These are phyloP conservation scores for Tylopilus sp. DNA, from an alignment of 1,284 basidiomycete genomes.

Conservation along the genomic window DNA sequence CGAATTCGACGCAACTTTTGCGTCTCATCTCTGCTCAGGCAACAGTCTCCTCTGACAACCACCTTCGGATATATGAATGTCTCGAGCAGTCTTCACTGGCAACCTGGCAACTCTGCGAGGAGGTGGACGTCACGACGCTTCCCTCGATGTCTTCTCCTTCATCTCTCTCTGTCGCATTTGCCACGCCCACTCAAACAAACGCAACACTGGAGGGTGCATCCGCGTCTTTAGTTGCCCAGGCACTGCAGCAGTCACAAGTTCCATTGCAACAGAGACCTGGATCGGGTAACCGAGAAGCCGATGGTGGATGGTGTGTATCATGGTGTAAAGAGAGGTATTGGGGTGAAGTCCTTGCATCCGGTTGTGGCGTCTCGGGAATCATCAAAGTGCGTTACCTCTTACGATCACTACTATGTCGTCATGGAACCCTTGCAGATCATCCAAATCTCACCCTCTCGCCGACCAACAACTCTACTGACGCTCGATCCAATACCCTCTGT, in stretches of 20 bases:
- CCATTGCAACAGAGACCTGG: slow-evolving; percentile 47
- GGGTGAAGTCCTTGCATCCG: slow-evolving; percentile 82
- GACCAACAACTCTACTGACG: slow-evolving; percentile 41
- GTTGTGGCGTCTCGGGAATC: slow-evolving; percentile 65
- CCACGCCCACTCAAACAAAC: slow-evolving; percentile 66
- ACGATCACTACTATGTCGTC: not conserved
- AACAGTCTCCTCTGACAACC: slow-evolving; percentile 81
- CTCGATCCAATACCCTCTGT: slow-evolving; percentile 40
- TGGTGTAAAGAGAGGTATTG: slow-evolving; percentile 95
- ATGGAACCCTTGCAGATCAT: slow-evolving; percentile 44
- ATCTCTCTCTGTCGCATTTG: slow-evolving; percentile 48
- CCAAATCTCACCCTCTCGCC: slow-evolving; percentile 54
- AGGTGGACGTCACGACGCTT: slow-evolving; percentile 69
- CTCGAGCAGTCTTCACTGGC: slow-evolving; percentile 76
- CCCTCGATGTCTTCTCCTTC: slow-evolving; percentile 44
- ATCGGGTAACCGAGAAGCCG: slow-evolving; percentile 67
- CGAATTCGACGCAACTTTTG: not conserved
- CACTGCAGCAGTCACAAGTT: slow-evolving; percentile 54
- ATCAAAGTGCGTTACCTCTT: slow-evolving; percentile 59
- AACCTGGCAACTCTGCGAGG: slow-evolving; percentile 77
- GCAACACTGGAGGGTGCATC: slow-evolving; percentile 53
- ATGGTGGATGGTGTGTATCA: slow-evolving; percentile 87
- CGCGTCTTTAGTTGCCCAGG: slow-evolving; percentile 57
- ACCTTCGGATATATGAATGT: slow-evolving; percentile 86
- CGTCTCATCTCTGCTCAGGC: slow-evolving; percentile 48